Conservation (phyloP, 768 basidiomycete species). For the Naganishia kalamii region DNA sequence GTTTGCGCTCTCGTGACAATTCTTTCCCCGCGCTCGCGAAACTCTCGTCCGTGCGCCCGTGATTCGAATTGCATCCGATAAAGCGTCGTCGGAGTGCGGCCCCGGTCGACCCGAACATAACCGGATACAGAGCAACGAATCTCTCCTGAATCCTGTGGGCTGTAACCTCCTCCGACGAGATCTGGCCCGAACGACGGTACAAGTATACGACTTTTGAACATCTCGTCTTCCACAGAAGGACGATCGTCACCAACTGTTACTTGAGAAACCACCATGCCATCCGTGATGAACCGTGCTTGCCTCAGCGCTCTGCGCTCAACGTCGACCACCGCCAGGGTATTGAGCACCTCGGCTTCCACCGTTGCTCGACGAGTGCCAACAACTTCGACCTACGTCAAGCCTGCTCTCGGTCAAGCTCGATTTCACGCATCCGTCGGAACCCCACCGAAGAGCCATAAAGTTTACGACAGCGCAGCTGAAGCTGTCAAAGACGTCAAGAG, state of each 20-base stretch:
- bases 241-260: not conserved
- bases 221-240: not conserved
- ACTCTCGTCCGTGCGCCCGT: not conserved
- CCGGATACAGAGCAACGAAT: not conserved
- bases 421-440: slow-evolving; percentile 8
- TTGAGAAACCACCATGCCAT: not conserved
- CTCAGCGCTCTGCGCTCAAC: not conserved
- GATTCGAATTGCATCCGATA: not conserved
- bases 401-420: not conserved
- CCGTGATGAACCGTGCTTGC: slow-evolving; percentile 10
- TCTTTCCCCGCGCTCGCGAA: not conserved
- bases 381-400: slow-evolving; percentile 6
- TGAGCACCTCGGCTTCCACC: not conserved
- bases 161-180: not conserved
- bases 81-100: not conserved
- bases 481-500: slow-evolving; percentile 77
- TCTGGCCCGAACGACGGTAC: not conserved
- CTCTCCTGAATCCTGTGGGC: not conserved
- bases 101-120: slow-evolving; percentile 11
- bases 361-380: slow-evolving; percentile 1
- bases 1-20: not conserved
- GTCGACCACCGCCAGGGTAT: not conserved
- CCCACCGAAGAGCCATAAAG: slow-evolving; percentile 47
- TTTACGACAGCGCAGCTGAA: slow-evolving; percentile 76
- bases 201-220: not conserved